Evolutionary conservation across 768 basidiomycete genomes (phyloP).

Genomic region (Lyophyllum decastes): DNA sequence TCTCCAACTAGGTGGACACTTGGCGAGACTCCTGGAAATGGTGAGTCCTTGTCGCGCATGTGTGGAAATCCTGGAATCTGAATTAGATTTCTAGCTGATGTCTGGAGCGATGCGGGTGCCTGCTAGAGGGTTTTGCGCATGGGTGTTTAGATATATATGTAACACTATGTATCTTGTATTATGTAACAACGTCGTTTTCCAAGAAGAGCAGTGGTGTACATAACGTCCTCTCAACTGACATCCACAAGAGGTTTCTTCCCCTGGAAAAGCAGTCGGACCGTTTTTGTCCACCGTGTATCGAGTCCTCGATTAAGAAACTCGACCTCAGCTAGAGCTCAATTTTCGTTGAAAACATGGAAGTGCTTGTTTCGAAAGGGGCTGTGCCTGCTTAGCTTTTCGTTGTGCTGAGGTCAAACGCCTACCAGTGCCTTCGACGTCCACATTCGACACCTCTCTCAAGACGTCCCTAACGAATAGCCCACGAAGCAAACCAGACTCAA

Average conservation of each 20-base stretch:
- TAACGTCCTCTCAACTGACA: background rate
- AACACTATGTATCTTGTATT: background rate
- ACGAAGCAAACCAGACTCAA: background rate
- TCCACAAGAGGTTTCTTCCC: background rate
- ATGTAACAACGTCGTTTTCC: no score
- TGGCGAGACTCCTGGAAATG: conserved; percentile 55
- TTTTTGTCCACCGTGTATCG: no score
- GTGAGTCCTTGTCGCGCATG: conserved; percentile 27
- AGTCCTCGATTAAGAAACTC: no score
- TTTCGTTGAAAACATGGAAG: no score
- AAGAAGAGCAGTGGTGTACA: background rate
- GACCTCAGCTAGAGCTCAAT: no score
- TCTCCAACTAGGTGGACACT: conserved; percentile 46
- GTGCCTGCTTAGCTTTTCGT: no score
- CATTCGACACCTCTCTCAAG: no score
- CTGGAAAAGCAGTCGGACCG: background rate
- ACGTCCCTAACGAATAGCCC: no score
- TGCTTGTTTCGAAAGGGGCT: no score
- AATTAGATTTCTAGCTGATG: conserved; percentile 39
- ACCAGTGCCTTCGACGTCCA: no score
- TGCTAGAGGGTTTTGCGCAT: conserved; percentile 30
- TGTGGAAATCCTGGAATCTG: background rate
- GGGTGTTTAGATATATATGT: background rate
- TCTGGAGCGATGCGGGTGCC: conserved; percentile 52
- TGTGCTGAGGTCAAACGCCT: no score